Conservation (phyloP, 2,329 filamentous ascomycete genomes). For the Lasiodiplodia citricola region DNA sequence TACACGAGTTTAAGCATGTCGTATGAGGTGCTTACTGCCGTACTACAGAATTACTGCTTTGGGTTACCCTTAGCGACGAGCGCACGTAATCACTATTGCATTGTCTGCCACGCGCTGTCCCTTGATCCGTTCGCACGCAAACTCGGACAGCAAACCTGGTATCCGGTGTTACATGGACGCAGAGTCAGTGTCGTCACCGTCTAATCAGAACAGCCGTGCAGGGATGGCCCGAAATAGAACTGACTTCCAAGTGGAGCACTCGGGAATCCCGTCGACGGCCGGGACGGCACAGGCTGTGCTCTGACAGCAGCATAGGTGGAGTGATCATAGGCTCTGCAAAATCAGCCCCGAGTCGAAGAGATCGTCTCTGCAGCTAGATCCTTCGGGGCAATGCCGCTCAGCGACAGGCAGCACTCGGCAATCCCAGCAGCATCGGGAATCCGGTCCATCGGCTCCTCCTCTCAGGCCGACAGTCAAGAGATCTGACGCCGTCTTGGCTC, state of each 20-base stretch:
- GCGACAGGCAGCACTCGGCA: conserved; percentile 11
- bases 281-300: background rate
- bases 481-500: conserved; percentile 16
- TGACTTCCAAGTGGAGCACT: background rate
- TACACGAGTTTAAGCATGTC: conserved; percentile 3
- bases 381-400: conserved; percentile 2
- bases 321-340: background rate
- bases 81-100: background rate
- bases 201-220: background rate
- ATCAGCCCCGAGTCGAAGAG: background rate
- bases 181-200: background rate
- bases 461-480: background rate
- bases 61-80: background rate
- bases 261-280: background rate
- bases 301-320: conserved; percentile 3
- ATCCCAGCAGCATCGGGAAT: background rate
- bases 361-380: conserved; percentile 7
- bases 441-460: conserved; percentile 10
- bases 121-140: background rate
- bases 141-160: background rate
- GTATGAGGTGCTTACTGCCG: conserved; percentile 1
- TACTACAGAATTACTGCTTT: background rate
- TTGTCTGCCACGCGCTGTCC: background rate
- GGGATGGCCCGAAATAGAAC: conserved; percentile 18
- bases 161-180: background rate